These are phyloP conservation scores for Phtheirospermum japonicum DNA, from an alignment of 257 asterid genomes.

Conservation along the genomic window DNA sequence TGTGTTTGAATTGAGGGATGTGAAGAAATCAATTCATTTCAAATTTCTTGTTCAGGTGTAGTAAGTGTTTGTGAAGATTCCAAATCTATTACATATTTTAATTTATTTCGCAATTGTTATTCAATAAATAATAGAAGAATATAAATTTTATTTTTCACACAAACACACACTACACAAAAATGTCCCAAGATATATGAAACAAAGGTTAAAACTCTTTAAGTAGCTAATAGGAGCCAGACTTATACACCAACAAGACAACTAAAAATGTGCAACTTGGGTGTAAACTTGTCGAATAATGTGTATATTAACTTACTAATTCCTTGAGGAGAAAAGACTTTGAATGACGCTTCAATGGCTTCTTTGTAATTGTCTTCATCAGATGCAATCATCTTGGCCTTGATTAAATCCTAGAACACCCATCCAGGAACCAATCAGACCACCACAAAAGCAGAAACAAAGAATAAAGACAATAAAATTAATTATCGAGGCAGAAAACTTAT, in stretches of 20 bases:
- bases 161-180: not conserved
- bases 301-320: constrained; percentile 75
- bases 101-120: too few relatives aligned
- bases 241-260: not conserved
- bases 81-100: too few relatives aligned
- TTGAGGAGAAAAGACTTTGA: constrained; percentile 77
- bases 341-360: constrained; percentile 93
- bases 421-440: constrained; percentile 32
- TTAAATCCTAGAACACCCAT: constrained; percentile 55
- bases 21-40: too few relatives aligned
- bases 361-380: constrained; percentile 90
- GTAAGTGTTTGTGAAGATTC: too few relatives aligned
- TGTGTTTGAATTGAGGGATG: not conserved
- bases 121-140: too few relatives aligned
- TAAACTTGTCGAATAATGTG: not conserved
- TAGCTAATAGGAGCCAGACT: constrained; percentile 13
- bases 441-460: constrained; percentile 26
- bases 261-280: constrained; percentile 14
- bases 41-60: too few relatives aligned
- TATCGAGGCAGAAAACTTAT: constrained; percentile 17
- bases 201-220: not conserved
- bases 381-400: constrained; percentile 75
- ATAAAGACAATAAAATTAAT: constrained; percentile 8
- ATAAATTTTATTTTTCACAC: too few relatives aligned
- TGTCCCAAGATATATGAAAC: not conserved